These are phyloP conservation scores for Tolypocladium amazonense DNA, from an alignment of 2,329 filamentous ascomycete species.

Conservation along the genomic window DNA sequence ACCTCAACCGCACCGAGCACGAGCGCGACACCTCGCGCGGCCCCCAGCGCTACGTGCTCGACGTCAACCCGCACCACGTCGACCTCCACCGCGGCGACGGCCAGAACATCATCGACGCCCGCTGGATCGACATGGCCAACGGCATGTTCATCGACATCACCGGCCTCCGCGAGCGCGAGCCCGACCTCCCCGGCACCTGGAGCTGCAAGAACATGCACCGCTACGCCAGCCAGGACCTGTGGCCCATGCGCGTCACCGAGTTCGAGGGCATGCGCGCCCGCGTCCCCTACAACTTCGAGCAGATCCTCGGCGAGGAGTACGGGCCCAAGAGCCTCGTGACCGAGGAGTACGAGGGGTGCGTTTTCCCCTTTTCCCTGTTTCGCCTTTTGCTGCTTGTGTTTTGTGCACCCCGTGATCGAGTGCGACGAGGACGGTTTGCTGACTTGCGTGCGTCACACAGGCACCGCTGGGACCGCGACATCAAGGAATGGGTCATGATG, in stretches of 20 bases:
- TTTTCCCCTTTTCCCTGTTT: conserved; percentile 6
- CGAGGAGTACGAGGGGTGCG: conserved; percentile 53
- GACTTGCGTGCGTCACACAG: conserved; percentile 21
- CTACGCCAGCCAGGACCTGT: conserved; percentile 62
- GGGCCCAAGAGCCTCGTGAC: conserved; percentile 46
- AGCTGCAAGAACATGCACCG: conserved; percentile 72
- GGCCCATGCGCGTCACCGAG: conserved; percentile 60
- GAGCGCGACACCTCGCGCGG: conserved; percentile 35
- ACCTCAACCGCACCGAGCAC: conserved; percentile 60
- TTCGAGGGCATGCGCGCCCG: conserved; percentile 65
- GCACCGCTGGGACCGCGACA: conserved; percentile 47
- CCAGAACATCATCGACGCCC: conserved; percentile 70
- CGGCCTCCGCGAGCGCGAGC: conserved; percentile 57
- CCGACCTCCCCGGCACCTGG: conserved; percentile 52
- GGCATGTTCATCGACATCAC: conserved; percentile 82
- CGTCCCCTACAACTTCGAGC: conserved; percentile 60
- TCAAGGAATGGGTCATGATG: conserved; percentile 48
- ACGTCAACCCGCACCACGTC: conserved; percentile 62
- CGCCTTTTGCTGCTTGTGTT: conserved; percentile 7
- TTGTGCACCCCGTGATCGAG: background rate
- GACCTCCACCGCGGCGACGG: conserved; percentile 55
- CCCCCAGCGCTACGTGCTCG: conserved; percentile 53
- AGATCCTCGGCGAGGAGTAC: conserved; percentile 57
- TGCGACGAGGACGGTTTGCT: background rate
- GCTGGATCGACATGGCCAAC: conserved; percentile 69